A percentile compares a stretch with the other conserved stretches of the same genome.
Evolutionary conservation across 2,329 filamentous ascomycete species (phyloP).

Genomic region (Colletotrichum endophyticum): DNA sequence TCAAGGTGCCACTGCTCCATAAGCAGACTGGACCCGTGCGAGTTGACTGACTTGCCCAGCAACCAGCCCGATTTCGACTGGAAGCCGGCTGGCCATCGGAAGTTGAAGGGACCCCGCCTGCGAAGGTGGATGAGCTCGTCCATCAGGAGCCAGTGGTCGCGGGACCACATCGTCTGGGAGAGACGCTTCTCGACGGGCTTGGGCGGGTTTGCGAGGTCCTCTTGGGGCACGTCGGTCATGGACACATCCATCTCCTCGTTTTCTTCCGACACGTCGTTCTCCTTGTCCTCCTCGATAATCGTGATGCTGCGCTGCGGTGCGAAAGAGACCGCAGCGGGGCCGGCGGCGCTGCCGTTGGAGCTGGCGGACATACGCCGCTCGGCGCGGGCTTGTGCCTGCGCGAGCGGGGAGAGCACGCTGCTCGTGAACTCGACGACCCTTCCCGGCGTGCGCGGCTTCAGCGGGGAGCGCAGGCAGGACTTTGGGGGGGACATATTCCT

Average conservation of each 20-base stretch:
- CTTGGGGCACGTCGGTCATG: conserved; percentile 11
- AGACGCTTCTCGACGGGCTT: conserved; percentile 24
- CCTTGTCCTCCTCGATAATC: conserved; percentile 30
- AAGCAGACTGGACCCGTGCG: conserved; percentile 49
- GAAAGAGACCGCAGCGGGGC: not conserved
- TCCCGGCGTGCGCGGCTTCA: conserved; percentile 63
- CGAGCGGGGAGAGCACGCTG: conserved; percentile 51
- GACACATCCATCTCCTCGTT: conserved; percentile 6
- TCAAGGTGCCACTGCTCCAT: conserved; percentile 64
- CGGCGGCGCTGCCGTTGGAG: not conserved
- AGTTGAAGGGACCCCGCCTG: conserved; percentile 42
- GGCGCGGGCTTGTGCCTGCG: conserved; percentile 37
- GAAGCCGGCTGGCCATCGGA: conserved; percentile 32
- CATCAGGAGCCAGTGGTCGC: conserved; percentile 58
- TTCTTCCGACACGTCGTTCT: conserved; percentile 33
- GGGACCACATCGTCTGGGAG: conserved; percentile 52
- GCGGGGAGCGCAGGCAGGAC: conserved; percentile 60
- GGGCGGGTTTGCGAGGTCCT: not conserved
- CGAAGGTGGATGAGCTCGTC: conserved; percentile 58
- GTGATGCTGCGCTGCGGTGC: not conserved
- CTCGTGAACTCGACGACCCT: conserved; percentile 63
- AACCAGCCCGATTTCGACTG: conserved; percentile 37
- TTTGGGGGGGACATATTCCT: conserved; percentile 60
- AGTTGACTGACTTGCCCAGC: conserved; percentile 53
- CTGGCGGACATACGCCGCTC: conserved; percentile 1